Evolutionary conservation across 202 grass and related monocot genomes (phyloP), one percentile per base, ranked within the genome.

Genomic region (Bolboschoenoplectus hybrid): DNA sequence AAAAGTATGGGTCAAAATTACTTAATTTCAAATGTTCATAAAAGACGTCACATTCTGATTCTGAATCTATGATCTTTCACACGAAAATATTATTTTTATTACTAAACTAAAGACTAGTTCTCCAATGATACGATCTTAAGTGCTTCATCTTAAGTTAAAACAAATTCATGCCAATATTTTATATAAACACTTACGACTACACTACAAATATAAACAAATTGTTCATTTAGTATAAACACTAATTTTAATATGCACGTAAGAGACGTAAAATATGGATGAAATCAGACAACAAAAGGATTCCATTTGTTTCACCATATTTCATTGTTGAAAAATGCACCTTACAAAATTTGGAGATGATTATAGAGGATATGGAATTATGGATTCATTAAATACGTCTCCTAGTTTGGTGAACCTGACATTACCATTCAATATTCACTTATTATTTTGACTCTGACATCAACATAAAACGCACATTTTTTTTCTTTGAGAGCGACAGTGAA

Each of bases 321-420:
- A 19, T 10, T 9, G 70, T 17, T 56, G 11, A 4, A 77, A 53
- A 76, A 2, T 49, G 34, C 50, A 36, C 5, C 5, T 77, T 55
- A 17, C 5, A 58, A 56, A 79, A 79, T 79, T 79, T 79, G 6
- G 17, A 38, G 74, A 78, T 13, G 75, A 79, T 79, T 75, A 79
- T n/a, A 75, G 72, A 14, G 72, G 72, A 75, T 52, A 78, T 78
- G 74, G 26, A 26, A 26, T 26, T 14, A 61, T 61, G 57, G 36
- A 79, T 1, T 79, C 53, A 79, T 79, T 79, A 79, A 74, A 58
- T 79, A 79, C 7, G 52, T 79, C 75, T 79, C 36, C 75, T 60
- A 60, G 75, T 79, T 79, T 58, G 66, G 57, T 84, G 58, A 52
- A 53, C 11, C 81, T 84, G 36, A 40, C 63, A 39, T 53, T 84